Conservation (phyloP, 768 basidiomycete species). For the Hirschioporus abietinus region DNA sequence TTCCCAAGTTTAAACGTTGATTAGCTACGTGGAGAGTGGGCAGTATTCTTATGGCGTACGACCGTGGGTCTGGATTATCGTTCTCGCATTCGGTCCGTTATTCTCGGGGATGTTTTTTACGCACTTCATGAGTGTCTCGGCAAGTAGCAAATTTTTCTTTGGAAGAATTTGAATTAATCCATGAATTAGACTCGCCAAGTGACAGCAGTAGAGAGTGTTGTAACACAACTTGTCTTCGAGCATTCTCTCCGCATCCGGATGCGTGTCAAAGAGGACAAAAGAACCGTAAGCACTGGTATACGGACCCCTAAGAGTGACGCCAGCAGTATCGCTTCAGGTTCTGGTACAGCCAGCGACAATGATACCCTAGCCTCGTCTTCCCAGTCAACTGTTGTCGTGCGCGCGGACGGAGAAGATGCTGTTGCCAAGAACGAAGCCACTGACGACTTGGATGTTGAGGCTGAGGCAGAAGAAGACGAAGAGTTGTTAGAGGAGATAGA, state of each 20-base stretch:
- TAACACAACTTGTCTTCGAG: conserved; percentile 38
- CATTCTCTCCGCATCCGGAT: conserved; percentile 37
- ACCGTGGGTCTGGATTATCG: conserved; percentile 2
- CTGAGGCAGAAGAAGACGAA: not conserved
- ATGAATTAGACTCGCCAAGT: not conserved
- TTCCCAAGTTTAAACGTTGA: too few species aligned
- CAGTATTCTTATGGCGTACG: not conserved
- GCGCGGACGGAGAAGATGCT: not conserved
- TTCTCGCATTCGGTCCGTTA: conserved; percentile 1
- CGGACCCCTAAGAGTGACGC: not conserved
- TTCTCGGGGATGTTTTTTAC: not conserved
- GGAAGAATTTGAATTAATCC: not conserved
- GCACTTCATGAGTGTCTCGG: not conserved
- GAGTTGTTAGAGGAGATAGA: not conserved
- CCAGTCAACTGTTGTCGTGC: not conserved
- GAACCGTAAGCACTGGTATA: too few species aligned
- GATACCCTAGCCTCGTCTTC: not conserved
- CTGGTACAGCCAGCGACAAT: not conserved
- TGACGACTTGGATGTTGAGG: not conserved
- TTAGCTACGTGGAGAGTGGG: not conserved
- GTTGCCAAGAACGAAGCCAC: not conserved
- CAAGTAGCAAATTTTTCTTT: not conserved
- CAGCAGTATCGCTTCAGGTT: not conserved
- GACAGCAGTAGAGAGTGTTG: conserved; percentile 12
- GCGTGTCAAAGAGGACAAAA: conserved; percentile 6